Percentiles rank a stretch among this genome's conserved stretches.
Conservation (phyloP, 441 rosid genomes). For the Dalechampia spathulata region DNA sequence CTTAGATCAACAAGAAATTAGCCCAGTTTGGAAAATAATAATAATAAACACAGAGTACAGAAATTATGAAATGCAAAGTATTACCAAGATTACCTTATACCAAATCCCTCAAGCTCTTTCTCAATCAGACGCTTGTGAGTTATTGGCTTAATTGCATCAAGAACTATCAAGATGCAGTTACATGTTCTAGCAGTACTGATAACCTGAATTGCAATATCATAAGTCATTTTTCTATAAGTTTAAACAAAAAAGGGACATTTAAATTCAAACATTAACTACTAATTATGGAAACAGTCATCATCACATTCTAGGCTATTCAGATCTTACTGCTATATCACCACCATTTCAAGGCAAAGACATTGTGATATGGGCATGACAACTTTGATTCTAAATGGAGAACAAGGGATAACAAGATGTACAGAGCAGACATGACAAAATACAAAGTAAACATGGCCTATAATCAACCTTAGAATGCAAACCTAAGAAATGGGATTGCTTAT, state of each 20-base stretch:
- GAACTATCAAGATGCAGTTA: slow-evolving; percentile 88
- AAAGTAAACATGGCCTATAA: background rate
- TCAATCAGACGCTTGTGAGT: slow-evolving; percentile 98
- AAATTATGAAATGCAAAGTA: background rate
- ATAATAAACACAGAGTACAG: too few species aligned
- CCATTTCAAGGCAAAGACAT: background rate
- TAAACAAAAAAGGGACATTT: too few species aligned
- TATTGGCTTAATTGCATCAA: slow-evolving; percentile 95
- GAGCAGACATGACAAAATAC: background rate
- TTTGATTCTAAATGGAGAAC: background rate
- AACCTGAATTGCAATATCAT: slow-evolving; percentile 45
- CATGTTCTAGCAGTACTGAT: slow-evolving; percentile 98
- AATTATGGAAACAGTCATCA: background rate
- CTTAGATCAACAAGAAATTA: too few species aligned
- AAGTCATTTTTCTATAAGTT: too few species aligned
- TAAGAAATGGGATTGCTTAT: background rate
- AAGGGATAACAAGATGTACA: background rate
- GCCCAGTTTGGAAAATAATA: too few species aligned
- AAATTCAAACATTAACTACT: too few species aligned
- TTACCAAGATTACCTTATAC: slow-evolving; percentile 57
- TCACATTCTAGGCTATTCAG: background rate
- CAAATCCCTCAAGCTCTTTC: slow-evolving; percentile 98
- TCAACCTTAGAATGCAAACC: background rate
- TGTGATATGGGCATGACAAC: background rate
- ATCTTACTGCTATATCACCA: background rate